phyloP scores from a whole-genome alignment of 805 yeast species.

The Wickerhamiella alocasiicola region DNA sequence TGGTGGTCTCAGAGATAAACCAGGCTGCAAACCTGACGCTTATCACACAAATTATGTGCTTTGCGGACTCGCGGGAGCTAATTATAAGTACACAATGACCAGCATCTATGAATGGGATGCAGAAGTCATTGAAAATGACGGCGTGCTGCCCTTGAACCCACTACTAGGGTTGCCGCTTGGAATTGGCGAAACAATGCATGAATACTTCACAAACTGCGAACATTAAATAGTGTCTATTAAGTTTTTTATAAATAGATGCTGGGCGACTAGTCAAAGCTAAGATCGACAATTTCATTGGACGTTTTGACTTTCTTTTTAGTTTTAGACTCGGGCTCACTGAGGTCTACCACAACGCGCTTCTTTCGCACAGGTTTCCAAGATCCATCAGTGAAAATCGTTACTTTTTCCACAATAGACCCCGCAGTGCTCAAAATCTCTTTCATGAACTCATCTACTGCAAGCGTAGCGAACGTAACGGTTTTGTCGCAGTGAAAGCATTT shows the following conservation, averaged over 20 bases:
- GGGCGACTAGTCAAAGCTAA: too few relatives aligned
- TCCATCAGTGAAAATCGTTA: constrained; percentile 61
- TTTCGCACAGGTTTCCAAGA: constrained; percentile 41
- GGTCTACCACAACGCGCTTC: too few relatives aligned
- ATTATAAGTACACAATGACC: constrained; percentile 30
- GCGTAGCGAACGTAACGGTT: constrained; percentile 5
- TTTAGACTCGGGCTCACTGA: too few relatives aligned
- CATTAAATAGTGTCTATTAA: too few relatives aligned
- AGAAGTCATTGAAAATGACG: neutral
- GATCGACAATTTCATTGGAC: too few relatives aligned
- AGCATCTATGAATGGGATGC: constrained; percentile 25
- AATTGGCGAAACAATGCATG: constrained; percentile 28
- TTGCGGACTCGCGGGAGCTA: constrained; percentile 57
- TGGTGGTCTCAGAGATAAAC: constrained; percentile 86
- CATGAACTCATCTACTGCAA: constrained; percentile 61
- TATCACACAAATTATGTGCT: constrained; percentile 85
- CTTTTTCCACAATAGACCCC: constrained; percentile 44
- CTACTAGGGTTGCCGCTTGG: constrained; percentile 45
- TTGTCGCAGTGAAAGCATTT: constrained; percentile 70
- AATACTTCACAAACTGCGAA: constrained; percentile 12
- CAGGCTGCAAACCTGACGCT: constrained; percentile 65
- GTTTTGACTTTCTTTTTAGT: too few relatives aligned
- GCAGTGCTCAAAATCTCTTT: constrained; percentile 46
- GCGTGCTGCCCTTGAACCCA: constrained; percentile 35
- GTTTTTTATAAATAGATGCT: too few relatives aligned